Evolutionary conservation across 1,284 basidiomycete species (phyloP), one percentile per base, ranked within the genome.

Genomic region (Phylloporus gajari): DNA sequence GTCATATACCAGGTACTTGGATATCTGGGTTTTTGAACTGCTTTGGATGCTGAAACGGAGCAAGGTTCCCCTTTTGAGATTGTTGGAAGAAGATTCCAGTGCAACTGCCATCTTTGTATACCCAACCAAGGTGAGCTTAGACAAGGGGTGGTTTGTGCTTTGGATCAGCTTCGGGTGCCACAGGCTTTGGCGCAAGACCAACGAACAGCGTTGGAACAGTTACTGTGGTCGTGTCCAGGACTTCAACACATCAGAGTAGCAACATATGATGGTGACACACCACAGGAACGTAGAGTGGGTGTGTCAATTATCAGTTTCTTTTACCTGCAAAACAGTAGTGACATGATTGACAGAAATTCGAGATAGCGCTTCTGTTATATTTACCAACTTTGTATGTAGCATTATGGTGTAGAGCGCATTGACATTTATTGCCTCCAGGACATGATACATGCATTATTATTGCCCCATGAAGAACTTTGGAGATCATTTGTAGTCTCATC

Each of bases 131-230:
- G 93, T 89, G 58, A 64, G 69, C 67, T 56, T 61, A 38, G 42
- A 58, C 61, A 65, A 32, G 32, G 11, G 2, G 2, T 25, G 6
- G 23, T 21, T 21, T 23, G 3, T 23, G 15, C 15, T 38, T 48
- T 65, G 25, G 4, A 4, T n/a, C n/a, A 9, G 72, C 27, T 9
- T 67, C 68, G 5, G 27, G 40, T 60, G 32, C 17, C 15, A 53
- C 56, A 94, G 92, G 96, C 96, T 15, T 86, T 97, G 42, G 96
- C 96, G 1, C 96, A 97, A 83, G 96, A 97, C 80, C 96, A 97
- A 82, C 90, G 89, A 74, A 83, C 84, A 6, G 91, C 93, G 0
- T 81, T 96, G 58, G 89, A 93, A 70, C 89, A 92, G 68, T 80
- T 97, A 9, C 77, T 97, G 1, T 86, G 79, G 70, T 85, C 87